phyloP scores from a whole-genome alignment of 1,284 basidiomycete species.

The Schizophyllum commune region DNA sequence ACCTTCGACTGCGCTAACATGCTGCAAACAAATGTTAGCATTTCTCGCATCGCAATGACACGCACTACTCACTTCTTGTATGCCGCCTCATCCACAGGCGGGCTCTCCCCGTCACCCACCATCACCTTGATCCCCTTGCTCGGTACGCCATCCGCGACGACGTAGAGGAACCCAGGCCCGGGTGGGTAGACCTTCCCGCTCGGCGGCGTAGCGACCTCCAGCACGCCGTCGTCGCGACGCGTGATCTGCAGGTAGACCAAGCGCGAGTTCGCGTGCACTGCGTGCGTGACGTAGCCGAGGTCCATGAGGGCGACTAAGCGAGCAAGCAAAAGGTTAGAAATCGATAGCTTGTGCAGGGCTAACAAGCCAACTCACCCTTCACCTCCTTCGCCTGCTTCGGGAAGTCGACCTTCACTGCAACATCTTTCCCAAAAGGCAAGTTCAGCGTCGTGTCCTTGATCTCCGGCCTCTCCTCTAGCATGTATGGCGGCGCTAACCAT shows the following conservation, averaged over 20 bases:
- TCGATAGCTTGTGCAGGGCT: not conserved
- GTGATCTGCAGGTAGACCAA: slow-evolving; percentile 52
- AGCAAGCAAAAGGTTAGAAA: not conserved
- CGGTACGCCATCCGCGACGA: slow-evolving; percentile 64
- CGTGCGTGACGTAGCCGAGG: slow-evolving; percentile 70
- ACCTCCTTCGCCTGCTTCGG: slow-evolving; percentile 19
- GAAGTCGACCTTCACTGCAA: slow-evolving; percentile 33
- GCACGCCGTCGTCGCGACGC: slow-evolving; percentile 25
- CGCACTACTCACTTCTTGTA: slow-evolving; percentile 43
- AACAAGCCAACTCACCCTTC: slow-evolving; percentile 15
- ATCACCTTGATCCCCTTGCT: slow-evolving; percentile 60
- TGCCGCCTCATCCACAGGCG: slow-evolving; percentile 47
- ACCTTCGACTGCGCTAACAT: slow-evolving; percentile 34
- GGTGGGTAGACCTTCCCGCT: slow-evolving; percentile 64
- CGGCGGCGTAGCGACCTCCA: slow-evolving; percentile 53
- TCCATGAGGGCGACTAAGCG: slow-evolving; percentile 68
- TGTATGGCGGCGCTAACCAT: slow-evolving; percentile 68
- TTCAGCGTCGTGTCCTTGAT: slow-evolving; percentile 31
- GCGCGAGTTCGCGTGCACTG: slow-evolving; percentile 73
- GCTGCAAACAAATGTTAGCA: slow-evolving; percentile 15
- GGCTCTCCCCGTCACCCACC: slow-evolving; percentile 59
- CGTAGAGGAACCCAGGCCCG: slow-evolving; percentile 73
- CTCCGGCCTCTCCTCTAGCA: slow-evolving; percentile 46
- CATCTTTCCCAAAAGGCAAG: slow-evolving; percentile 38
- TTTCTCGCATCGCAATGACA: not conserved